Percentiles rank a stretch among this genome's conserved stretches.
Evolutionary conservation across 495 filamentous ascomycete species (phyloP).

Genomic region (Lasiosphaeris hirsuta): DNA sequence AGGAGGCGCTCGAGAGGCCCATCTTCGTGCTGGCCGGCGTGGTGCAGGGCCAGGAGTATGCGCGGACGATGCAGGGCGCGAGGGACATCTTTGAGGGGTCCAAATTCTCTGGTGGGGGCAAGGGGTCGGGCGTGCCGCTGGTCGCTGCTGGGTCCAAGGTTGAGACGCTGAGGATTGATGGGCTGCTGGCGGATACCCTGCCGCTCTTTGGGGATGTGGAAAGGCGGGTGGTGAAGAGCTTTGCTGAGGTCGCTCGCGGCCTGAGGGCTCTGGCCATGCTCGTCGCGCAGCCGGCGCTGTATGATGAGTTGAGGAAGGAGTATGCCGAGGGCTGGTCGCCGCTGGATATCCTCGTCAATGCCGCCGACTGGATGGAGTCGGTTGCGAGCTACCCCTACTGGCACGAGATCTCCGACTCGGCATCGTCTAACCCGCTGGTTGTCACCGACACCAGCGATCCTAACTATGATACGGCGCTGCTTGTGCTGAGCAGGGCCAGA

Average conservation of each 20-base stretch:
- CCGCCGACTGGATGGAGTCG: conserved; percentile 18
- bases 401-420: background rate
- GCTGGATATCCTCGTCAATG: conserved; percentile 15
- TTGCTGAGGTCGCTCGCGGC: conserved; percentile 15
- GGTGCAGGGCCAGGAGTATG: background rate
- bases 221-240: conserved; percentile 2
- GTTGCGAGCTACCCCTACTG: conserved; percentile 20
- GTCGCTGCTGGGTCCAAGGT: conserved; percentile 1
- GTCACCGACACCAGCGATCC: conserved; percentile 6
- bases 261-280: conserved; percentile 6
- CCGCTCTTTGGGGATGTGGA: background rate
- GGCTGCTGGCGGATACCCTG: background rate
- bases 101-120: background rate
- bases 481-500: conserved; percentile 6
- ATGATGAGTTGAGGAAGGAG: conserved; percentile 14
- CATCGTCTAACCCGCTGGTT: background rate
- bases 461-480: conserved; percentile 5
- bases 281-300: conserved; percentile 11
- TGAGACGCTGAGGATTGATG: conserved; percentile 9
- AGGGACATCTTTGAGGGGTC: conserved; percentile 4
- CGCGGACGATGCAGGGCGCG: conserved; percentile 6
- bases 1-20: conserved; percentile 12
- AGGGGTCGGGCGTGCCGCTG: no score
- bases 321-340: conserved; percentile 10
- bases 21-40: conserved; percentile 10